Evolutionary conservation across 139 green algal species (phyloP), one percentile per base, ranked within the genome.

Genomic region (Spirogloea muscicola): DNA sequence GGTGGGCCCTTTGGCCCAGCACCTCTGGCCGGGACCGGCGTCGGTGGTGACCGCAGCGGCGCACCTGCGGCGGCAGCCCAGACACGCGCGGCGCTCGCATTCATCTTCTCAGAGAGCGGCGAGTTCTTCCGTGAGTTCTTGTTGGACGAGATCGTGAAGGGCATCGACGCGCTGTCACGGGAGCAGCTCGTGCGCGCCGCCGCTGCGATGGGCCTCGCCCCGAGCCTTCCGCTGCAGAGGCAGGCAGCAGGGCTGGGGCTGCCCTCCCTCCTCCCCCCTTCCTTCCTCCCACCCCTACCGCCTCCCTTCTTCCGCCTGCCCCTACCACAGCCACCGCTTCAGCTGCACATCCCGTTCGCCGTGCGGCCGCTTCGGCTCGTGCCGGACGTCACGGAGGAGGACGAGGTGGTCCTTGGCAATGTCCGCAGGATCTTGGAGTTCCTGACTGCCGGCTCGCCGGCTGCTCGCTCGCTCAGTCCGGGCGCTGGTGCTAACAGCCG

Each of bases 111-210:
- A 18, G 74, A 79, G 0, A 85, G 96, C 72, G 94, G 94, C 66
- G 48, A 52, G 16, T 92, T 96, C 73, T 98, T 99, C 88, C 82
- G 94, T 5, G 85, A 94, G 18, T 97, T 99, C 74, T 64, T 99
- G 25, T 77, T 96, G 41, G 92, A 98, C 41, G 94, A 98, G 68
- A 48, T 76, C 27, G 94, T 97, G 33, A 95, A 94, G 79, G 84
- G 70, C 65, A 90, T 99, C 27, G 94, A 99, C 72, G 94, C 93
- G 1, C 65, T 97, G 27, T 89, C 80, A 2, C 48, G 94, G 0
- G 85, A 94, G 52, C 90, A 96, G 81, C 64, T 93, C 65, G 44
- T 65, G 9, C 38, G 16, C 1, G 25, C 80, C 5, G 59, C 71
- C 16, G 18, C 29, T 6, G 1, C 43, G 29, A 29, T 42, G 10